Evolutionary conservation across 495 filamentous ascomycete genomes (phyloP).

Genomic region (Copromyces sp.): DNA sequence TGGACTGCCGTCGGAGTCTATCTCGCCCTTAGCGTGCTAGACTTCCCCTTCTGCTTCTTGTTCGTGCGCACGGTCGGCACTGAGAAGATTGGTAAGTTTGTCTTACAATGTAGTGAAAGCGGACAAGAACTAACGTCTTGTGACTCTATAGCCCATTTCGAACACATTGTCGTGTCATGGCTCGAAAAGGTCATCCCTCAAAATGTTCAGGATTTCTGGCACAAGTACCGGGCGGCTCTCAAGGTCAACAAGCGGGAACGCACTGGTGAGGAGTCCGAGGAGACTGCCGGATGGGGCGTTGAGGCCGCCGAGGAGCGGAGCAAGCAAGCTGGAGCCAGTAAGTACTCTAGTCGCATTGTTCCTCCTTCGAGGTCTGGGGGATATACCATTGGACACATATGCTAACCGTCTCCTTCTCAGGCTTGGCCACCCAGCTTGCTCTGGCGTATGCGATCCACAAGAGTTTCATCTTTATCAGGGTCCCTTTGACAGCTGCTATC

Average conservation of each 20-base stretch:
- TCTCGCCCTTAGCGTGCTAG: constrained; percentile 65
- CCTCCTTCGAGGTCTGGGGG: not conserved
- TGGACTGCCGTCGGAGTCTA: constrained; percentile 93
- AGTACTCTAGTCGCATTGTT: constrained; percentile 13
- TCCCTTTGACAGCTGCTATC: constrained; percentile 80
- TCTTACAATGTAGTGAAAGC: not conserved
- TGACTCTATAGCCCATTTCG: constrained; percentile 31
- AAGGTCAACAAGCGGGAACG: constrained; percentile 24
- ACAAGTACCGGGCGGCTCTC: constrained; percentile 28
- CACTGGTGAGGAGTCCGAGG: constrained; percentile 17
- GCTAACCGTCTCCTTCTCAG: constrained; percentile 13
- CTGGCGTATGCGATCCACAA: constrained; percentile 98
- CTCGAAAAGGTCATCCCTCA: constrained; percentile 40
- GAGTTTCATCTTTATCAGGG: constrained; percentile 88
- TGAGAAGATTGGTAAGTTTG: constrained; percentile 60
- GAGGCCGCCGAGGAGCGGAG: constrained; percentile 38
- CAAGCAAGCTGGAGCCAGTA: constrained; percentile 44
- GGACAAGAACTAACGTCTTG: constrained; percentile 5
- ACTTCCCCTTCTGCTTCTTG: constrained; percentile 93
- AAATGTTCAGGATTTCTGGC: constrained; percentile 34
- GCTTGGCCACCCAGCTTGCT: constrained; percentile 68
- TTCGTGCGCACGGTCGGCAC: constrained; percentile 73
- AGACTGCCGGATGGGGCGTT: constrained; percentile 41
- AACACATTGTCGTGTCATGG: constrained; percentile 40
- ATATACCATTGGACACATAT: not conserved